Evolutionary conservation across 2,329 filamentous ascomycete genomes (phyloP).

Genomic region (Phyllosticta paracitricarpa): DNA sequence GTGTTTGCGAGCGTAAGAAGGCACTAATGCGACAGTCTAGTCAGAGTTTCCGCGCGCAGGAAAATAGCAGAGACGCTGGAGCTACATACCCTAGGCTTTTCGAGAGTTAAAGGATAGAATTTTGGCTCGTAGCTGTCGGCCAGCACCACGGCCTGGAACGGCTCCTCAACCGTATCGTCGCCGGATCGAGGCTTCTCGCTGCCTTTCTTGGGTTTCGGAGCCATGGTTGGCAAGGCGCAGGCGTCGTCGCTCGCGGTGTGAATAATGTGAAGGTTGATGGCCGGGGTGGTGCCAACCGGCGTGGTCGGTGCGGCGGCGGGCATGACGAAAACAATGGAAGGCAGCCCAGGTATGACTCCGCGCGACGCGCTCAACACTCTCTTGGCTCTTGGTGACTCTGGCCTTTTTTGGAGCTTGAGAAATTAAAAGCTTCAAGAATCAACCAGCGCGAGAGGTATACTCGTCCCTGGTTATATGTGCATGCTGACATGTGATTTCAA

Average conservation of each 20-base stretch:
- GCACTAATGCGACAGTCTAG: slow-evolving; percentile 47
- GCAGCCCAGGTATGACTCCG: background rate
- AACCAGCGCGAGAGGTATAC: background rate
- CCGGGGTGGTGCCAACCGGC: background rate
- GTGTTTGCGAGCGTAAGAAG: slow-evolving; percentile 87
- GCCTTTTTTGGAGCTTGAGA: background rate
- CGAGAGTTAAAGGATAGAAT: slow-evolving; percentile 80
- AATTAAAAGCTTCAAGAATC: background rate
- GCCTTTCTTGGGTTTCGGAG: slow-evolving; percentile 39
- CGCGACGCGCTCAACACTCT: background rate
- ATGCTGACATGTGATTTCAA: background rate
- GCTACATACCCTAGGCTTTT: slow-evolving; percentile 69
- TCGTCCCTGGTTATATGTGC: background rate
- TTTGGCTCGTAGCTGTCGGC: slow-evolving; percentile 91
- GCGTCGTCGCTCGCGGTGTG: background rate
- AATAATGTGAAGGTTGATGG: background rate
- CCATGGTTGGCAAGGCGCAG: slow-evolving; percentile 24
- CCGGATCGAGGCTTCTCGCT: slow-evolving; percentile 23
- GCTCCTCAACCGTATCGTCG: slow-evolving; percentile 51
- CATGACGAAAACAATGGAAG: background rate
- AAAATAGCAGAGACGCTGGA: background rate
- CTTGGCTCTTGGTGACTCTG: background rate
- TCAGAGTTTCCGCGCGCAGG: slow-evolving; percentile 15
- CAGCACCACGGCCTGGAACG: slow-evolving; percentile 58
- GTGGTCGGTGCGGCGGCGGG: background rate